Evolutionary conservation across 208 protist genomes (phyloP), one percentile per base, ranked within the genome.

Genomic region (Trypanosoma melophagium): DNA sequence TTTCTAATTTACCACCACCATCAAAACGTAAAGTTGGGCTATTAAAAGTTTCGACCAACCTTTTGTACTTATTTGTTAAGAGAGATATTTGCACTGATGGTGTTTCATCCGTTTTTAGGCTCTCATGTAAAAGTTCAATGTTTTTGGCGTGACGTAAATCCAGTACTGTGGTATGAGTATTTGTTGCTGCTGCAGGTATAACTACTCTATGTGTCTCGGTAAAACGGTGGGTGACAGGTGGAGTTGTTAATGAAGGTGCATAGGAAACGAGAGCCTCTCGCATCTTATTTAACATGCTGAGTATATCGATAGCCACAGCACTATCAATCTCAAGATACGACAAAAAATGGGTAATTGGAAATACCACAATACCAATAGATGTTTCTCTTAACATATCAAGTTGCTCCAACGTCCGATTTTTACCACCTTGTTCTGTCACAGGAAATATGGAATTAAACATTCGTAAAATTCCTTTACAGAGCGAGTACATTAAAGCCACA

Each of bases 281-380:
- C 22, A 73, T 87, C 51, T 90, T 79, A 55, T 87, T 85, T 10
- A 96, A 71, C 3, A 87, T 74, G 17, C 69, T 77, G n/a, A 92
- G 74, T 41, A 86, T 74, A 57, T 86, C 74, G 1, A 77, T 63
- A 9, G 81, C 85, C 24, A 90, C 72, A 57, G 74, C 70, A 7
- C 67, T 66, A 45, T 92, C 79, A 41, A 91, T 74, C 9, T 84
- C 68, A 60, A 93, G 73, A 54, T 87, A 78, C 28, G 76, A 76
- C 35, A 96, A 77, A 63, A 87, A 86, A 71, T 96, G 90, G 12
- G 76, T 80, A 40, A 92, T 81, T 16, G 90, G 87, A 59, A 89
- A 93, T 19, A 92, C 65, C 7, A 92, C 83, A n/a, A 87, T 75
- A 3, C 90, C 90, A 63, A 96, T 69, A 12, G 79, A 80, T 14